phyloP scores from a whole-genome alignment of 2,329 filamentous ascomycete genomes.

The Xylaria sp. region DNA sequence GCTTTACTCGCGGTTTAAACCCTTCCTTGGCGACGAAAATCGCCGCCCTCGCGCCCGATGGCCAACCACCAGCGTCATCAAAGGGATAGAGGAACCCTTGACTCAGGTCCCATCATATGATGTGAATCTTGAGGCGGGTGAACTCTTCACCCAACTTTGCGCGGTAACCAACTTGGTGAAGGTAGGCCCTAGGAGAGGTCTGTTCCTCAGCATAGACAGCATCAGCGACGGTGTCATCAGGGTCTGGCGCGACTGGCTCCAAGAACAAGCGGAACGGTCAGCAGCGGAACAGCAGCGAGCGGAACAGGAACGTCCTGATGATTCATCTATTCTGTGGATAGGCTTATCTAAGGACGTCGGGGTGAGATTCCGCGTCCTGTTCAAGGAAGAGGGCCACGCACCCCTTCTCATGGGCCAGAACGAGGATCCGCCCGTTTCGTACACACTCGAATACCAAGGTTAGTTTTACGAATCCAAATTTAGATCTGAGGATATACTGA shows the following conservation, averaged over 20 bases:
- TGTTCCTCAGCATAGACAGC: slow-evolving; percentile 73
- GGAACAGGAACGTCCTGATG: slow-evolving; percentile 38
- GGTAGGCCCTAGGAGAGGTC: slow-evolving; percentile 67
- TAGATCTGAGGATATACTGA: slow-evolving; percentile 25
- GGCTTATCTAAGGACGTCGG: slow-evolving; percentile 72
- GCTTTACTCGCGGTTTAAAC: slow-evolving; percentile 78
- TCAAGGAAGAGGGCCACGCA: slow-evolving; percentile 58
- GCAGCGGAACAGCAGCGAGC: slow-evolving; percentile 42
- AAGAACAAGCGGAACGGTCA: slow-evolving; percentile 51
- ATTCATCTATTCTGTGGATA: slow-evolving; percentile 72
- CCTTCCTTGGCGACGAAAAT: slow-evolving; percentile 65
- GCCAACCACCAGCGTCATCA: slow-evolving; percentile 41
- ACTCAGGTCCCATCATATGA: slow-evolving; percentile 66
- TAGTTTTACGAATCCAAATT: slow-evolving; percentile 43
- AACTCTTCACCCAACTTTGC: slow-evolving; percentile 80
- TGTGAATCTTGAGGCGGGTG: slow-evolving; percentile 73
- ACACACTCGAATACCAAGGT: slow-evolving; percentile 79
- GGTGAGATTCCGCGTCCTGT: slow-evolving; percentile 72
- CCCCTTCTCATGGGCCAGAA: slow-evolving; percentile 67
- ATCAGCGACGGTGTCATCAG: slow-evolving; percentile 76
- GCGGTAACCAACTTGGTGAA: slow-evolving; percentile 75
- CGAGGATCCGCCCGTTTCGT: slow-evolving; percentile 75
- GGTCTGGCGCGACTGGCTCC: slow-evolving; percentile 79
- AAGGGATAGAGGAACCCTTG: slow-evolving; percentile 41
- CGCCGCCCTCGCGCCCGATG: slow-evolving; percentile 38